Evolutionary conservation across 2,329 filamentous ascomycete genomes (phyloP).

Genomic region (Pseudopyrenochaeta lycopersici): DNA sequence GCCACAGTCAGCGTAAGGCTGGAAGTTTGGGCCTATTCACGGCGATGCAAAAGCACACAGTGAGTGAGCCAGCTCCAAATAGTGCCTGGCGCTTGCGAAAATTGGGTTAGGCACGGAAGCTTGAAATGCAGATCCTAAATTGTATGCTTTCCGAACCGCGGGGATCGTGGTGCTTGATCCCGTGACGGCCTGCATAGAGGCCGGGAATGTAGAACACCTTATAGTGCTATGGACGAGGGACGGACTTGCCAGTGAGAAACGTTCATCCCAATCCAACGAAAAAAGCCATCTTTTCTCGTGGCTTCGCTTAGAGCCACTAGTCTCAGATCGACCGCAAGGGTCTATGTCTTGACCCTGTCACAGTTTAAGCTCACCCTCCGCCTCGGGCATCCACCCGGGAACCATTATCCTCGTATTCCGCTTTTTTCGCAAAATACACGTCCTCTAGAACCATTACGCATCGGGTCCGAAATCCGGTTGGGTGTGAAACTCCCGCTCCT

Average conservation of each 20-base stretch:
- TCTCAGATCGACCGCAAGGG: background rate
- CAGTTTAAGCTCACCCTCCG: background rate
- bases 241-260: background rate
- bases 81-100: constrained; percentile 2
- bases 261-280: constrained; percentile 1
- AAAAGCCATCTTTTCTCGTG: background rate
- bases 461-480: background rate
- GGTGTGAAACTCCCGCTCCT: background rate
- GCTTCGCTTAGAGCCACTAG: background rate
- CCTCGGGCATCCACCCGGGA: constrained; percentile 1
- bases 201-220: background rate
- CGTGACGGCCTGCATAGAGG: background rate
- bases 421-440: background rate
- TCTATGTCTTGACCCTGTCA: background rate
- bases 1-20: constrained; percentile 7
- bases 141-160: background rate
- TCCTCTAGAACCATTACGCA: background rate
- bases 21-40: constrained; percentile 4
- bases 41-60: background rate
- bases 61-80: constrained; percentile 3
- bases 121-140: background rate
- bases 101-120: constrained; percentile 1
- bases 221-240: background rate
- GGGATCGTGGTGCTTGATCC: background rate
- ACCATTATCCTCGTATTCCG: background rate